Conservation (phyloP, 73 alveolate genomes). For the Paramecium sexaurelia region DNA sequence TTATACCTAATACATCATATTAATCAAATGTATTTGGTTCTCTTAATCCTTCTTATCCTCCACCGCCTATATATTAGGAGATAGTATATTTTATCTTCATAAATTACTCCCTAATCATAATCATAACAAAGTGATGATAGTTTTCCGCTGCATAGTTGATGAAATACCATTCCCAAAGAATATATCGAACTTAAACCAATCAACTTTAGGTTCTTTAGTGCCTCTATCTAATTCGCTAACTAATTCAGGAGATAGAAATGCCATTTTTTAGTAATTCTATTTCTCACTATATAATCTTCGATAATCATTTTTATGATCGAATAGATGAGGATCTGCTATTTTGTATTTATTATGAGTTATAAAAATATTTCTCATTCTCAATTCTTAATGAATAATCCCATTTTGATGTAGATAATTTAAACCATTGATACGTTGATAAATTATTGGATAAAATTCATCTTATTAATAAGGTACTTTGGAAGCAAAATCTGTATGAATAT, state of each 20-base stretch:
- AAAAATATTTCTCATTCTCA: constrained; percentile 57
- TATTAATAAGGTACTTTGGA: neutral
- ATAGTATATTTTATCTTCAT: constrained; percentile 57
- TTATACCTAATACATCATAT: constrained; percentile 10
- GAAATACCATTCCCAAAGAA: constrained; percentile 63
- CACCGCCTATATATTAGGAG: neutral
- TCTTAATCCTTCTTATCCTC: neutral
- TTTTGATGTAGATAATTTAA: constrained; percentile 51
- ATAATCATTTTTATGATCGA: constrained; percentile 42
- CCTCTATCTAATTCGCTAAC: constrained; percentile 61
- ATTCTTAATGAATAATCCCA: constrained; percentile 29
- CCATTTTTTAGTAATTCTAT: constrained; percentile 32
- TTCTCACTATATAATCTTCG: constrained; percentile 14
- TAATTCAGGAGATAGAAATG: constrained; percentile 61
- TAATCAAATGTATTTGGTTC: constrained; percentile 34
- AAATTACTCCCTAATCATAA: constrained; percentile 55
- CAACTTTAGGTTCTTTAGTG: constrained; percentile 44
- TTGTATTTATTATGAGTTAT: constrained; percentile 39
- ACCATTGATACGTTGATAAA: constrained; percentile 41
- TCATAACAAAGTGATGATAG: constrained; percentile 48
- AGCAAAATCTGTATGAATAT: constrained; percentile 58
- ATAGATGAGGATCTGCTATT: constrained; percentile 68
- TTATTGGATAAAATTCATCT: constrained; percentile 57
- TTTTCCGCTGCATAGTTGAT: constrained; percentile 28
- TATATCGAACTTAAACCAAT: constrained; percentile 57